These are phyloP conservation scores for Serendipita sp. DNA, from an alignment of 768 basidiomycete genomes.

Conservation along the genomic window DNA sequence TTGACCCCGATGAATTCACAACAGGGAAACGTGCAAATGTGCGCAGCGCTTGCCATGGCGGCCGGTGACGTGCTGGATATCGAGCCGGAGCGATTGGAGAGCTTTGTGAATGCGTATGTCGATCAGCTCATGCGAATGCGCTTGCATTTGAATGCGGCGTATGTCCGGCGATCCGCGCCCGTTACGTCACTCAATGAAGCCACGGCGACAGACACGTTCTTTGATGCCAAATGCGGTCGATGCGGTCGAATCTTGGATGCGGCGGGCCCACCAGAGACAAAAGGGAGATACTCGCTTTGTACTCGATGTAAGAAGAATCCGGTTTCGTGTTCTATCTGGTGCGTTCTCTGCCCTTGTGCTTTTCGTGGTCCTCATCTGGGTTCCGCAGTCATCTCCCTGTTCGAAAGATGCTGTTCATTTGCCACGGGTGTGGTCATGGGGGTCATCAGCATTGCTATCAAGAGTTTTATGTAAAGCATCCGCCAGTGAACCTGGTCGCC, in stretches of 20 bases:
- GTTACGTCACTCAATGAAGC: constrained; percentile 34
- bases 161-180: constrained; percentile 50
- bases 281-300: constrained; percentile 31
- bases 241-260: neutral
- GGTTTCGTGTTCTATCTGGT: constrained; percentile 61
- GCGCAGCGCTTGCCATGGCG: constrained; percentile 51
- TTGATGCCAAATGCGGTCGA: constrained; percentile 1
- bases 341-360: constrained; percentile 15
- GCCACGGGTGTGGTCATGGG: constrained; percentile 63
- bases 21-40: constrained; percentile 71
- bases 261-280: neutral
- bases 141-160: constrained; percentile 52
- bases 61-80: constrained; percentile 43
- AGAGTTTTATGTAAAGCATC: constrained; percentile 44
- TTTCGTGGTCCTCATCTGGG: neutral
- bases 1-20: too few relatives aligned
- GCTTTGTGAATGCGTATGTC: constrained; percentile 55
- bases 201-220: constrained; percentile 31
- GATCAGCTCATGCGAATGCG: constrained; percentile 49
- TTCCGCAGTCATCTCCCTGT: constrained; percentile 57
- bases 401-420: constrained; percentile 51
- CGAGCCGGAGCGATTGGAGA: constrained; percentile 26
- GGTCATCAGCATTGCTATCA: constrained; percentile 70
- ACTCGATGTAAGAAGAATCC: constrained; percentile 32
- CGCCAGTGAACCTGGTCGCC: constrained; percentile 32